These are phyloP conservation scores for Funneliformis mosseae DNA, from an alignment of 192 early-diverging fungal genomes.

Conservation along the genomic window DNA sequence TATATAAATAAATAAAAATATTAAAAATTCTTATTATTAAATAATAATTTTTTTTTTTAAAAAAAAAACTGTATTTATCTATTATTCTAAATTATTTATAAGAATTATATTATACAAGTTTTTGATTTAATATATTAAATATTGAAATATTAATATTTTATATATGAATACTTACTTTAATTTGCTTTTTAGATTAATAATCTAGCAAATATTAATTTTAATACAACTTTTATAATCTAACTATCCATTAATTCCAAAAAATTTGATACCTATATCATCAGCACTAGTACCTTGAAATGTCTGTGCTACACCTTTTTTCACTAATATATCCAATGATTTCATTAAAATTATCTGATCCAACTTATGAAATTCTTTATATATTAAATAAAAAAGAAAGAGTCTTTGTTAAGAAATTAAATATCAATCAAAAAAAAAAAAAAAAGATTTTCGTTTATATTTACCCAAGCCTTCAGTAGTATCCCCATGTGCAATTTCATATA, in stretches of 20 bases:
- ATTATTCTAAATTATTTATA: too few relatives aligned
- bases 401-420: neutral
- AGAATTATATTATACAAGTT: too few relatives aligned
- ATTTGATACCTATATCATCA: constrained; percentile 87
- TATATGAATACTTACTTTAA: too few relatives aligned
- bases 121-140: too few relatives aligned
- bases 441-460: constrained; percentile 38
- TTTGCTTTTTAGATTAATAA: too few relatives aligned
- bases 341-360: constrained; percentile 73
- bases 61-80: too few relatives aligned
- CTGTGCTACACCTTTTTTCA: constrained; percentile 81
- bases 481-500: constrained; percentile 87
- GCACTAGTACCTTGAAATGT: constrained; percentile 67
- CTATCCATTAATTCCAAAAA: constrained; percentile 51
- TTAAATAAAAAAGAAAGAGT: neutral
- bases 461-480: constrained; percentile 77
- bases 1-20: too few relatives aligned
- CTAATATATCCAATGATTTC: constrained; percentile 78
- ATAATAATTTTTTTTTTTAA: too few relatives aligned
- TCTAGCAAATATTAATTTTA: too few relatives aligned
- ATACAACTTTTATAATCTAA: too few relatives aligned
- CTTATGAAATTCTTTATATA: constrained; percentile 72
- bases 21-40: too few relatives aligned
- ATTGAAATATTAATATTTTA: too few relatives aligned
- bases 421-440: neutral